Percentiles rank a stretch among this genome's conserved stretches.
These are phyloP conservation scores for Fusarium haematococcum DNA, from an alignment of 2,329 filamentous ascomycete genomes.

Conservation along the genomic window DNA sequence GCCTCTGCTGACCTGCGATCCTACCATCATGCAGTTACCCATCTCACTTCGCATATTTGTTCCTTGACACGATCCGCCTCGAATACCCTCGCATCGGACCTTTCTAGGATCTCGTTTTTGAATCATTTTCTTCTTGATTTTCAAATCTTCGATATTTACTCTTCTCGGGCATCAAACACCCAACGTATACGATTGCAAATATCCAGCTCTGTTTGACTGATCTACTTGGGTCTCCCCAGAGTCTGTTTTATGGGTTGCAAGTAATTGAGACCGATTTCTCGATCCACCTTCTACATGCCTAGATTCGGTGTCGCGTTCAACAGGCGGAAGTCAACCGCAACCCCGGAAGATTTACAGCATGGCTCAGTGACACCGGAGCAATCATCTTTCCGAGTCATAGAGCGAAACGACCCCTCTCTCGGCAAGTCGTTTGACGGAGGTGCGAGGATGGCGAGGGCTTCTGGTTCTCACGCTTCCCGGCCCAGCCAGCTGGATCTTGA, in stretches of 20 bases:
- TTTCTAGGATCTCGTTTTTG: conserved; percentile 30
- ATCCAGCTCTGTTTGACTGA: conserved; percentile 11
- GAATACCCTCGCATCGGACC: conserved; percentile 38
- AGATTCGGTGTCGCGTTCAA: conserved; percentile 70
- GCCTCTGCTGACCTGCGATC: conserved; percentile 37
- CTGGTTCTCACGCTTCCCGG: conserved; percentile 52
- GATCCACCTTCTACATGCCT: conserved; percentile 63
- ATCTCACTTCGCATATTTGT: conserved; percentile 37
- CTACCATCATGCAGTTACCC: conserved; percentile 45
- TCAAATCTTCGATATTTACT: conserved; percentile 14
- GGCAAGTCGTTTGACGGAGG: conserved; percentile 65
- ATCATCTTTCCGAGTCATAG: conserved; percentile 70
- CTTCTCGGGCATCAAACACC: conserved; percentile 10
- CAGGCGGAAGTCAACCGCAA: conserved; percentile 70
- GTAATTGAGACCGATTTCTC: conserved; percentile 37
- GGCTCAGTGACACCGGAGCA: conserved; percentile 58
- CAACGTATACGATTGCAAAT: conserved; percentile 34
- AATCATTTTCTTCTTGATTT: conserved; percentile 27
- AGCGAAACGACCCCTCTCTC: conserved; percentile 59
- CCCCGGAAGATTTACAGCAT: conserved; percentile 66
- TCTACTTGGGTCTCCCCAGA: conserved; percentile 13
- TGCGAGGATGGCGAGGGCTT: conserved; percentile 55
- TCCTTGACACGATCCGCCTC: conserved; percentile 40
- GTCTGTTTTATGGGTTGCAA: conserved; percentile 41
- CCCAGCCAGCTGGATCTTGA: conserved; percentile 54